Percentiles rank a stretch among this genome's conserved stretches.
phyloP scores from a whole-genome alignment of 352 stramenopile genomes.

The Phytophthora crassamura region DNA sequence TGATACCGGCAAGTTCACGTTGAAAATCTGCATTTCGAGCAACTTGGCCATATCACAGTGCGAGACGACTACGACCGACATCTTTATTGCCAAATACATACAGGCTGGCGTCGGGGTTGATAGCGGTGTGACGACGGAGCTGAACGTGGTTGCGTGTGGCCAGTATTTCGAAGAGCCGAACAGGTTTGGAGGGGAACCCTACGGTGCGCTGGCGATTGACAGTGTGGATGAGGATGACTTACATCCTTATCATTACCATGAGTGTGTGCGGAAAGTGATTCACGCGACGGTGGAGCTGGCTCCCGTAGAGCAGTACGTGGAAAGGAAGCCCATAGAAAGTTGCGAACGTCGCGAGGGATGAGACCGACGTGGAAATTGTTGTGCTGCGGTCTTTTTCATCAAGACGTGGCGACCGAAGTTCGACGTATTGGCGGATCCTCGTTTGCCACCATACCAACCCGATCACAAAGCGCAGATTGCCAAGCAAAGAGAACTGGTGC shows the following conservation, averaged over 20 bases:
- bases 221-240: conserved; percentile 43
- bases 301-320: not conserved
- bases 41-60: conserved; percentile 34
- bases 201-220: conserved; percentile 24
- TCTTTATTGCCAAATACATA: conserved; percentile 22
- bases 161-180: conserved; percentile 10
- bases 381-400: conserved; percentile 21
- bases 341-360: too few species aligned
- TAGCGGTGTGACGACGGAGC: conserved; percentile 16
- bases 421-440: too few species aligned
- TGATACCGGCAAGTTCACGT: conserved; percentile 37
- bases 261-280: conserved; percentile 34
- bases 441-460: too few species aligned
- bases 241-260: conserved; percentile 36
- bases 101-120: conserved; percentile 13
- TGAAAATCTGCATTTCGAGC: conserved; percentile 48
- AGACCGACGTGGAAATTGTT: conserved; percentile 19
- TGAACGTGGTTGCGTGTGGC: conserved; percentile 25
- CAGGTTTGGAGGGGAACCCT: not conserved
- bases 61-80: conserved; percentile 27
- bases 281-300: conserved; percentile 20
- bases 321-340: not conserved
- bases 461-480: too few species aligned
- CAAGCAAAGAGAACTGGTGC: too few species aligned
- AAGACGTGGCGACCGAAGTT: conserved; percentile 21